Evolutionary conservation across 257 asterid species (phyloP), one percentile per base, ranked within the genome.

Genomic region (Capsicum chinense): DNA sequence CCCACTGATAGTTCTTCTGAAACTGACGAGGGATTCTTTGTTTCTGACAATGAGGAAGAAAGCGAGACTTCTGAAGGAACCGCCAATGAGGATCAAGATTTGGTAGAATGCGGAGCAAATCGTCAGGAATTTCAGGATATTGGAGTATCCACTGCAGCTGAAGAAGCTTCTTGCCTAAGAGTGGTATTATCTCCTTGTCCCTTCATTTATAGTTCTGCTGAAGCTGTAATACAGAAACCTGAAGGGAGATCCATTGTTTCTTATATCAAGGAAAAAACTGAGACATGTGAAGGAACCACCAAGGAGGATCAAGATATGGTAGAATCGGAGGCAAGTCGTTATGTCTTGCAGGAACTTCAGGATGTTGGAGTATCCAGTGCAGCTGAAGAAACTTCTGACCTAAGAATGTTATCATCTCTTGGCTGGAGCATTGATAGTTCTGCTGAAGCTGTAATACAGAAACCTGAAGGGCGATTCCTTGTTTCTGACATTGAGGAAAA

Each of bases 31-130:
- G 6, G 7, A 44, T 44, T 44, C 48, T 6, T 44, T 44, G 48
- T 44, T 44, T 44, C 48, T 44, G 48, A 44, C 48, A 5, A 3
- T 6, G 48, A 44, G 48, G 48, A 44, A 44, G 7, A 44, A 44
- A 4, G 1, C 48, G 7, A 44, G 48, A 3, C 7, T 4, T 44
- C 7, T 44, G 48, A 44, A 44, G 48, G 48, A 44, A 44, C 48
- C 7, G 6, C 48, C 48, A 81, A 9, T 37, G 88, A 70, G 82
- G 83, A 88, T 79, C 44, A 26, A 54, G 84, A 84, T 68, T 37
- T 42, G 86, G 90, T 81, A 76, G 88, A 84, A 69, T 81, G 83
- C 52, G 85, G 87, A 85, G 66, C 74, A 80, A 86, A 82, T 84
- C 80, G 50, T 26, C 85, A 82, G 88, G 92, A 86, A 86, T 50